Base-by-base conservation (phyloP, 371 early-diverging fungal species). In the Saksenaea vasiformis region DNA sequence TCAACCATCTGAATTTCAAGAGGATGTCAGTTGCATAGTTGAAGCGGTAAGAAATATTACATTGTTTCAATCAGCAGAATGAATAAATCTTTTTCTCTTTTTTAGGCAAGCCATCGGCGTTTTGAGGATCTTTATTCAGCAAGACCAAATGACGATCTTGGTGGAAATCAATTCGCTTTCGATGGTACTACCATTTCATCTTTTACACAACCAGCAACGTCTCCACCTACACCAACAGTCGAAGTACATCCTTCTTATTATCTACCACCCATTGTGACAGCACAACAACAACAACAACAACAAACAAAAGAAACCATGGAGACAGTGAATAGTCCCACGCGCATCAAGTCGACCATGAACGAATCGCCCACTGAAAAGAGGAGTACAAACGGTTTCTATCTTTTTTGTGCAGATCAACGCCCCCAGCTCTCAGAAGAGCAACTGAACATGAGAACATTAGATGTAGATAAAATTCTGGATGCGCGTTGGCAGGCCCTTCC, bases 391-490 rank as follows among this genome's bases (percentile, higher is more conserved):
- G 61, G 51, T 22, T 60, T 47, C 44, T 47, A 44, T 35, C 61
- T 60, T 17, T 60, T 60, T 34, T 51, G 61, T 35, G 61, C 61
- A 17, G 61, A 60, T 51, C 61, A 60, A 34, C 53, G 61, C 17
- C 51, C 51, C 26, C 51, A 47, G 4, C 51, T 47, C 24, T 47
- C 22, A 47, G 51, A 47, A 22, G 15, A 60, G 61, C 19, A 60
- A 43, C 53, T 47, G 51, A 47, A 44, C 53, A 47, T 36, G 19
- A 43, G 47, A 47, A 17, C 44, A 10, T 51, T 47, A 11, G 61
- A 60, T 15, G 51, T 47, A n/a, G 22, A 43, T 51, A 34, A 41
- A n/a, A 35, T 57, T 19, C 34, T 60, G 19, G 61, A 60, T 34
- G 47, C 28, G 27, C 61, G 61, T n/a, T 60, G 61, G 61, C 61